Evolutionary conservation across 306 rosid species (phyloP).

Genomic region (barrel medic (Medicago truncatula)): DNA sequence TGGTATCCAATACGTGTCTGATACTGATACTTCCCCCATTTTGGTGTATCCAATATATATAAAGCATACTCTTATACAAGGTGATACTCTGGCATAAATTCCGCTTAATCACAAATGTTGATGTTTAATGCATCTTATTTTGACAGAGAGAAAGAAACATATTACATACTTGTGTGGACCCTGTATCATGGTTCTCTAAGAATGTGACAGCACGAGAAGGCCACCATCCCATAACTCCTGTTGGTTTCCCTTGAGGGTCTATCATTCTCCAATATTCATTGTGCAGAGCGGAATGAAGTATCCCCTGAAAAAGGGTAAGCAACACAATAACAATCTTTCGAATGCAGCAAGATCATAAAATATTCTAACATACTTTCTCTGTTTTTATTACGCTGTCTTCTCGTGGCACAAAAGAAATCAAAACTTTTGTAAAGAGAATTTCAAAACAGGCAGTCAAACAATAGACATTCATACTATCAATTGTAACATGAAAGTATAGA

Average conservation of each 20-base stretch:
- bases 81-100: constrained; percentile 11
- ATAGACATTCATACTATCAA: background rate
- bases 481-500: background rate
- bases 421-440: constrained; percentile 19
- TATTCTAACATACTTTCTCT: background rate
- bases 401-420: constrained; percentile 13
- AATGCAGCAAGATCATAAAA: constrained; percentile 12
- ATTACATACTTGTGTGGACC: constrained; percentile 76
- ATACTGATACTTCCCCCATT: too few species aligned
- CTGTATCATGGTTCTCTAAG: constrained; percentile 86
- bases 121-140: constrained; percentile 18
- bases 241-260: constrained; percentile 81
- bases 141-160: constrained; percentile 26
- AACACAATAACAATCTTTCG: constrained; percentile 12
- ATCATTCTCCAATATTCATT: constrained; percentile 76
- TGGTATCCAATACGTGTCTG: background rate
- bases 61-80: constrained; percentile 17
- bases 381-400: background rate
- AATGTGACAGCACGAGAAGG: constrained; percentile 90
- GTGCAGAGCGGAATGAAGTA: constrained; percentile 79
- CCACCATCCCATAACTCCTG: constrained; percentile 95
- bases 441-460: constrained; percentile 14
- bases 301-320: constrained; percentile 57
- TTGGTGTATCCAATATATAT: background rate
- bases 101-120: constrained; percentile 1